These are phyloP conservation scores for Cucumis hystrix DNA, from an alignment of 306 rosid genomes.

Conservation along the genomic window DNA sequence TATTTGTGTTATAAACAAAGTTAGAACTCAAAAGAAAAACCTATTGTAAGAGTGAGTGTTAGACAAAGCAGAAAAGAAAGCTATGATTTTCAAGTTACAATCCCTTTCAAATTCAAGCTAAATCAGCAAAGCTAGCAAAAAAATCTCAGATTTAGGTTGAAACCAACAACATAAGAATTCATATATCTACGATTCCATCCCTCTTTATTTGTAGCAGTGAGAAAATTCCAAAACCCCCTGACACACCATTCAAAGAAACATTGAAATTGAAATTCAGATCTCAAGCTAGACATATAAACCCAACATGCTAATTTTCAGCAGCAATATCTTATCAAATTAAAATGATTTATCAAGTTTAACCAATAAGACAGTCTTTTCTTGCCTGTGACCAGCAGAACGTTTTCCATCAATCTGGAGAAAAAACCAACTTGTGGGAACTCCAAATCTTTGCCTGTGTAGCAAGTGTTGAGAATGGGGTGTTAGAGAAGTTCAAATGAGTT, in stretches of 20 bases:
- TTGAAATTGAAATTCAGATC: background rate
- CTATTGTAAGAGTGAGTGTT: background rate
- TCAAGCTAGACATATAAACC: background rate
- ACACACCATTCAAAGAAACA: background rate
- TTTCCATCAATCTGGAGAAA: background rate
- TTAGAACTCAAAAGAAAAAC: background rate
- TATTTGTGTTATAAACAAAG: background rate
- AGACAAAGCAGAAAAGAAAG: background rate
- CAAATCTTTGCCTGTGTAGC: background rate
- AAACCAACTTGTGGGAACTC: background rate
- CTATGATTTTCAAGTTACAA: background rate
- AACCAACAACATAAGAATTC: background rate
- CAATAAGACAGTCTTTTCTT: background rate
- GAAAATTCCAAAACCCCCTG: background rate
- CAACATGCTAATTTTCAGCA: background rate
- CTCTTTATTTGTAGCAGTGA: background rate
- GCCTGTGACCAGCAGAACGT: background rate
- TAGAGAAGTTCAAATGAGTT: background rate
- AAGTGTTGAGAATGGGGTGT: background rate
- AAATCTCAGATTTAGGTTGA: background rate
- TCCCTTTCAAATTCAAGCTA: background rate
- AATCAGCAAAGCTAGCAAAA: background rate
- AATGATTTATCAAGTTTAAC: background rate
- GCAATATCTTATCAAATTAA: background rate
- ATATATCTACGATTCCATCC: background rate